Percentiles rank a stretch among this genome's conserved stretches.
phyloP scores from a whole-genome alignment of 495 filamentous ascomycete genomes.

The Penicillium crystallinum region DNA sequence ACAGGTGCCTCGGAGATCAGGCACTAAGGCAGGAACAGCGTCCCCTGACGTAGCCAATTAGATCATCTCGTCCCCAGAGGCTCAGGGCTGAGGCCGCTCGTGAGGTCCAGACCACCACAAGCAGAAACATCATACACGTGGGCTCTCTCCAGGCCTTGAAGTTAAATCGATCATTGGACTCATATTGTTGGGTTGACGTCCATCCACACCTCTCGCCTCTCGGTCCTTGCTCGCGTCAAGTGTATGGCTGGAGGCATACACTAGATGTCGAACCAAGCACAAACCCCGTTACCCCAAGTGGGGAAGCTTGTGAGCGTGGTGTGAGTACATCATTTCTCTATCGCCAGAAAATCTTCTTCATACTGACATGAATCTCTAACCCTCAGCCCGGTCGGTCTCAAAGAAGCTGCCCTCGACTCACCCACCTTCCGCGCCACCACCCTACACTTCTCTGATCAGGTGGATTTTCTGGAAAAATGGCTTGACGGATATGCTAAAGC shows the following conservation, averaged over 20 bases:
- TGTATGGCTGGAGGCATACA: conserved; percentile 39
- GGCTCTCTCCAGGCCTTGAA: conserved; percentile 13
- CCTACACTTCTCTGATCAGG: conserved; percentile 84
- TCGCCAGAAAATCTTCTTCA: background rate
- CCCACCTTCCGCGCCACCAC: conserved; percentile 90
- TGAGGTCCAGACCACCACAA: conserved; percentile 1
- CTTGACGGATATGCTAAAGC: conserved; percentile 79
- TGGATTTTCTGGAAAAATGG: conserved; percentile 90
- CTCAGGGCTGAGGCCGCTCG: conserved; percentile 2
- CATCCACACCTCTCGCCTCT: conserved; percentile 3
- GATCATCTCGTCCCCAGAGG: conserved; percentile 16
- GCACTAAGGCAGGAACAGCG: conserved; percentile 11
- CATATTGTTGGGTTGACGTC: background rate
- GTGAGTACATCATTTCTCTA: conserved; percentile 28
- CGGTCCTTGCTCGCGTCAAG: conserved; percentile 22
- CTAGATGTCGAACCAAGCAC: conserved; percentile 46
- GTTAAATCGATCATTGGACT: background rate
- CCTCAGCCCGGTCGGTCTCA: conserved; percentile 74
- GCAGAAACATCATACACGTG: conserved; percentile 8
- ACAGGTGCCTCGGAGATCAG: conserved; percentile 10
- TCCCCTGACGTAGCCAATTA: conserved; percentile 44
- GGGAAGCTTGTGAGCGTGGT: conserved; percentile 54
- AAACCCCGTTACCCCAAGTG: conserved; percentile 42
- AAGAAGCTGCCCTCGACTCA: conserved; percentile 92
- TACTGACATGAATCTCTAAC: conserved; percentile 12